Conservation (phyloP, 257 asterid genomes). For the Paulownia fortunei region DNA sequence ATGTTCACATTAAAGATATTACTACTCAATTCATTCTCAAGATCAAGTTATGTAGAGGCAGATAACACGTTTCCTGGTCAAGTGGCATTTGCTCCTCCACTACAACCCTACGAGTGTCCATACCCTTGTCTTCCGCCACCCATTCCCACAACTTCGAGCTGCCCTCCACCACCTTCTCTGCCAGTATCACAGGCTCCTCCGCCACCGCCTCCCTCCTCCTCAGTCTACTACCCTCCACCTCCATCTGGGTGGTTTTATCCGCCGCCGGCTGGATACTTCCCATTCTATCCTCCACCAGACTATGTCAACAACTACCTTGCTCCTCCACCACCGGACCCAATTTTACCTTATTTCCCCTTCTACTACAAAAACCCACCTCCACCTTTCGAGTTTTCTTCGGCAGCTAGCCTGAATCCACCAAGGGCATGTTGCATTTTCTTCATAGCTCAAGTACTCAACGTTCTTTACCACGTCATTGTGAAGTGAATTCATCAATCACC, state of each 20-base stretch:
- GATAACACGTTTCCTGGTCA: constrained; percentile 19
- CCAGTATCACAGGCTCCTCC: constrained; percentile 28
- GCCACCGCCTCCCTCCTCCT: background rate
- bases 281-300: constrained; percentile 39
- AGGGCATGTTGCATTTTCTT: background rate
- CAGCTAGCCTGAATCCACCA: background rate
- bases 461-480: background rate
- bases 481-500: background rate
- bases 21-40: constrained; percentile 15
- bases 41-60: background rate
- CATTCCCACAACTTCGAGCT: constrained; percentile 26
- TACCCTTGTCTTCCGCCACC: constrained; percentile 53
- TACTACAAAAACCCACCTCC: constrained; percentile 49
- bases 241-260: constrained; percentile 23
- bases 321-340: constrained; percentile 58
- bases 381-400: constrained; percentile 32
- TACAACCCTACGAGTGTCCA: constrained; percentile 37
- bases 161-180: constrained; percentile 40
- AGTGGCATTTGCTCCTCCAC: constrained; percentile 36
- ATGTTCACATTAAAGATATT: constrained; percentile 1
- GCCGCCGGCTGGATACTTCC: constrained; percentile 31
- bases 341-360: constrained; percentile 53
- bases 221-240: constrained; percentile 31
- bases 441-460: background rate
- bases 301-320: constrained; percentile 33